Conservation (phyloP, 192 early-diverging fungal species). For the Mortierella hygrophila region DNA sequence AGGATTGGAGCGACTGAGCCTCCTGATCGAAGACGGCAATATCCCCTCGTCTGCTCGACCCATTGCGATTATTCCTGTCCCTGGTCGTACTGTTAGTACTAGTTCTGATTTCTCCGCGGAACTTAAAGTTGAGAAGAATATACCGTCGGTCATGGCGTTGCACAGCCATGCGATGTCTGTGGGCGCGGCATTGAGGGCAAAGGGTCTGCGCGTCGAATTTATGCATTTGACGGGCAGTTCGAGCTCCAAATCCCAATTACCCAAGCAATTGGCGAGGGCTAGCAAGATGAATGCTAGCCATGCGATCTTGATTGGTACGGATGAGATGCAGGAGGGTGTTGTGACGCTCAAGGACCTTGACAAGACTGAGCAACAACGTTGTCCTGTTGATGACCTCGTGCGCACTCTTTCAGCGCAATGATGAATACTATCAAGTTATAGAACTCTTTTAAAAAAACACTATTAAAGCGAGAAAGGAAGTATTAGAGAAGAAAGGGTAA, state of each 20-base stretch:
- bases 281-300: slow-evolving; percentile 54
- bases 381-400: slow-evolving; percentile 14
- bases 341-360: slow-evolving; percentile 49
- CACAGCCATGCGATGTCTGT: slow-evolving; percentile 32
- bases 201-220: slow-evolving; percentile 33
- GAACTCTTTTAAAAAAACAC: neutral
- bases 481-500: too few relatives aligned
- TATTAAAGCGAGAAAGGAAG: neutral
- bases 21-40: slow-evolving; percentile 46
- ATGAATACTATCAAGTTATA: neutral
- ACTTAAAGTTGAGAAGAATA: neutral
- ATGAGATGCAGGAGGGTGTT: slow-evolving; percentile 38
- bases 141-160: neutral
- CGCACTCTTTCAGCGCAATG: neutral
- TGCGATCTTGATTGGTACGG: slow-evolving; percentile 49
- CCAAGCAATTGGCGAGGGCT: slow-evolving; percentile 39
- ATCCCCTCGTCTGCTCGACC: slow-evolving; percentile 19
- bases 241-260: slow-evolving; percentile 29
- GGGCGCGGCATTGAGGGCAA: slow-evolving; percentile 5
- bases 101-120: slow-evolving; percentile 1
- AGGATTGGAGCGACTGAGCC: slow-evolving; percentile 71
- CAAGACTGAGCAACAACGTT: slow-evolving; percentile 32
- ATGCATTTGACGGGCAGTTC: slow-evolving; percentile 19
- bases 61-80: slow-evolving; percentile 47
- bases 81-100: slow-evolving; percentile 8